These are phyloP conservation scores for Funneliformis mosseae DNA, from an alignment of 192 early-diverging fungal genomes.

Conservation along the genomic window DNA sequence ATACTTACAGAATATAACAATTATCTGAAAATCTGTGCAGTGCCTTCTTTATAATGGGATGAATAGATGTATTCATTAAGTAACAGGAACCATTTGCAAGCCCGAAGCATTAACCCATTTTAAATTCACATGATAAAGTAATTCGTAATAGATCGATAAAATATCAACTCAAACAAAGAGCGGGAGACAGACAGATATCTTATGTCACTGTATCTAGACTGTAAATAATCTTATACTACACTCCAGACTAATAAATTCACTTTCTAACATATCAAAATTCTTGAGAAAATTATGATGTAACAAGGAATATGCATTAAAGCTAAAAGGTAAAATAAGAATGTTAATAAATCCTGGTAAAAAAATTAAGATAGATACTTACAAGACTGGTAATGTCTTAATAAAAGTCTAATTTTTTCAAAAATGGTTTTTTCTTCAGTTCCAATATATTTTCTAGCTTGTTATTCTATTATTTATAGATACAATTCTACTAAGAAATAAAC, in stretches of 20 bases:
- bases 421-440: conserved; percentile 13
- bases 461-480: conserved; percentile 10
- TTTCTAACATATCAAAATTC: conserved; percentile 16
- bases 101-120: no score
- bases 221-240: no score
- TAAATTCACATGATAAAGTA: no score
- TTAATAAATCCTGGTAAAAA: neutral
- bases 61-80: conserved; percentile 28
- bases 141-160: no score
- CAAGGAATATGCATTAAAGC: conserved; percentile 25
- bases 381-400: conserved; percentile 24
- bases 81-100: no score
- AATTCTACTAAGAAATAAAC: conserved; percentile 19
- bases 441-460: conserved; percentile 18
- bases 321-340: conserved; percentile 27
- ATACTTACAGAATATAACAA: conserved; percentile 31
- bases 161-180: no score
- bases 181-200: no score
- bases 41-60: conserved; percentile 27
- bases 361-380: conserved; percentile 29
- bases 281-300: conserved; percentile 21
- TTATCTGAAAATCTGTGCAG: conserved; percentile 15
- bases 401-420: conserved; percentile 25
- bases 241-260: conserved; percentile 32
- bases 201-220: no score